Evolutionary conservation across 441 rosid species (phyloP), one percentile per base, ranked within the genome.

Genomic region (Arabidopsis hybrid): DNA sequence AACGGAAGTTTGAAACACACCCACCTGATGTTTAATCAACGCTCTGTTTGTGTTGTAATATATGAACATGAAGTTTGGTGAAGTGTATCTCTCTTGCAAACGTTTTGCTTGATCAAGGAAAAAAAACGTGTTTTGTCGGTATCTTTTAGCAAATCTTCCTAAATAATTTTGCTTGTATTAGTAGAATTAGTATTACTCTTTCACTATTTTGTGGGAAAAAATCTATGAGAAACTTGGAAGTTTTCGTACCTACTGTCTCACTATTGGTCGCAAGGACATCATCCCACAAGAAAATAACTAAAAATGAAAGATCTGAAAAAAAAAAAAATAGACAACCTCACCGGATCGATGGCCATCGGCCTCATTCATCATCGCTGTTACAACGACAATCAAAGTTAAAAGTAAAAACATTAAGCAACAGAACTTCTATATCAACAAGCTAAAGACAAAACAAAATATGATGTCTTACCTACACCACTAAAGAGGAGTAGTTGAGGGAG

Each of bases 361-460:
- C 12, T 13, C 9, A 50, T 12, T 55, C 16, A 8, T 18, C 55
- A 56, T 17, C 72, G n/a, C 55, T 56, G 62, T 43, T 43, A 43
- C 38, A 34, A 39, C 8, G 4, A 39, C 9, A 26, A 56, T 55
- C 43, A 43, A 16, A 14, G 53, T 42, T 14, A 10, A 39, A 38
- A 17, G 39, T 29, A 14, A 34, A 26, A 55, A 49, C 42, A 14
- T 32, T 56, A 32, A 51, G 32, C 52, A 42, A 29, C 14, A 4
- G 1, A 43, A 31, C 55, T 43, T 68, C 8, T 4, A 40, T 21
- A 67, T 29, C 32, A 39, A 66, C 26, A 66, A 51, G 36, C 4
- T 29, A 21, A 42, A 31, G 5, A 10, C 4, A 10, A 46, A 58
- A 46, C 57, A 58, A 7, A 21, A n/a, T 17, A 8, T 46, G 47